Conservation (phyloP, 2,329 filamentous ascomycete genomes). For the Colletotrichum sp. region DNA sequence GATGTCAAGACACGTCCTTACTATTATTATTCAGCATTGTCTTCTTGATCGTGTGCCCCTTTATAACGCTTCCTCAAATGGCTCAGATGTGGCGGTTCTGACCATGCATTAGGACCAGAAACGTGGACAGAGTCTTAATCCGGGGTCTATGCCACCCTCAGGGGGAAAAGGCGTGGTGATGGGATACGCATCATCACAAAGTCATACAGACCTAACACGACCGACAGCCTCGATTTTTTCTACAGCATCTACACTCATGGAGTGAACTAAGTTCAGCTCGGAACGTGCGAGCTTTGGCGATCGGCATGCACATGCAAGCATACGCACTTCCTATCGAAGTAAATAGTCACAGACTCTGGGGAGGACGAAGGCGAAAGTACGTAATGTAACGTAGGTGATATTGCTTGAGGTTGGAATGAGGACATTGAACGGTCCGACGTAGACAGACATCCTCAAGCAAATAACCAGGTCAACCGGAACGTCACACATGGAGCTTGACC, state of each 20-base stretch:
- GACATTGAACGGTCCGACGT: not conserved
- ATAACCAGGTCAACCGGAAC: not conserved
- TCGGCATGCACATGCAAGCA: accelerated
- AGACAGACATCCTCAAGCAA: not conserved
- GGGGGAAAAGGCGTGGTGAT: not conserved
- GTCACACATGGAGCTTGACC: not conserved
- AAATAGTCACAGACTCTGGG: accelerated
- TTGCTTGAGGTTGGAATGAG: not conserved
- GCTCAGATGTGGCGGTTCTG: not conserved
- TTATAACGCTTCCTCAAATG: not conserved
- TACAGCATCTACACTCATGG: not conserved
- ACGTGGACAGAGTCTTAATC: not conserved
- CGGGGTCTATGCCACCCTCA: not conserved
- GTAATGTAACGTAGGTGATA: not conserved
- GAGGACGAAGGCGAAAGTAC: not conserved
- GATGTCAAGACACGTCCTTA: accelerated
- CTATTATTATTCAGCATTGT: not conserved
- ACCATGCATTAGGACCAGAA: not conserved
- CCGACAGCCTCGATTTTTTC: not conserved
- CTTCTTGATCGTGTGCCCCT: not conserved
- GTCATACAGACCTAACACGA: accelerated
- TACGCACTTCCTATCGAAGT: not conserved
- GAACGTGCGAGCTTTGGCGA: accelerated
- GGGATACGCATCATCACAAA: not conserved
- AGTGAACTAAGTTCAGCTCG: accelerated